These are phyloP conservation scores for Senna siamea DNA, from an alignment of 306 rosid species.

Conservation along the genomic window DNA sequence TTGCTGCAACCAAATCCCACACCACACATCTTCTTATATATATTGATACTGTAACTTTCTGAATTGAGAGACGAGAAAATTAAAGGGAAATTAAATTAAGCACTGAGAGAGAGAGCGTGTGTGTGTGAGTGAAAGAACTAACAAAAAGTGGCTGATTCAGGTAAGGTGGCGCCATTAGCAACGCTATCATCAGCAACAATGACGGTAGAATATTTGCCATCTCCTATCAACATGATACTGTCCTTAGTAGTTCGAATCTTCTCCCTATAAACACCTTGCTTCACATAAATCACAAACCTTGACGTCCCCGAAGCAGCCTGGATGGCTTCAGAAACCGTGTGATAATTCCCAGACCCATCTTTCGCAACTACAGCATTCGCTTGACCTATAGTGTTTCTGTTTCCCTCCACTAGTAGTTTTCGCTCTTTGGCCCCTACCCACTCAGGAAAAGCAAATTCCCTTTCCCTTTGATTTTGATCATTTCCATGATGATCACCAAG, in stretches of 20 bases:
- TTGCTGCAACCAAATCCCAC: no score
- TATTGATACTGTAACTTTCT: no score
- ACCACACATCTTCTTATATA: no score
- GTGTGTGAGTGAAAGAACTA: no score
- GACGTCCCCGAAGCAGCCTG: conserved; percentile 47
- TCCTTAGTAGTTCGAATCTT: conserved; percentile 50
- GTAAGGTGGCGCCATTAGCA: conserved; percentile 35
- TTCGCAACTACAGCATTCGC: conserved; percentile 55
- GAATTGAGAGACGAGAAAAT: no score
- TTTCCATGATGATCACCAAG: background rate
- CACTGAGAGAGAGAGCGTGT: no score
- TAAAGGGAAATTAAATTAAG: no score
- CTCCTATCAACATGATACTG: conserved; percentile 63
- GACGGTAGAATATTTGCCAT: conserved; percentile 52
- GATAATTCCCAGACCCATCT: conserved; percentile 56
- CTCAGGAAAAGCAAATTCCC: conserved; percentile 28
- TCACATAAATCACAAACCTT: conserved; percentile 60
- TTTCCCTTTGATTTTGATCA: background rate
- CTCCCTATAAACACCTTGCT: conserved; percentile 55
- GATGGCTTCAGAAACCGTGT: conserved; percentile 56
- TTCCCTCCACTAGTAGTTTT: conserved; percentile 42
- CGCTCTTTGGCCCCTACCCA: conserved; percentile 46
- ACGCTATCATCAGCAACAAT: conserved; percentile 44
- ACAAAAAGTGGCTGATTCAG: conserved; percentile 54
- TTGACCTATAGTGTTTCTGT: conserved; percentile 11